Conservation (phyloP, 352 stramenopile species). For the Globisporangium alternatum region DNA sequence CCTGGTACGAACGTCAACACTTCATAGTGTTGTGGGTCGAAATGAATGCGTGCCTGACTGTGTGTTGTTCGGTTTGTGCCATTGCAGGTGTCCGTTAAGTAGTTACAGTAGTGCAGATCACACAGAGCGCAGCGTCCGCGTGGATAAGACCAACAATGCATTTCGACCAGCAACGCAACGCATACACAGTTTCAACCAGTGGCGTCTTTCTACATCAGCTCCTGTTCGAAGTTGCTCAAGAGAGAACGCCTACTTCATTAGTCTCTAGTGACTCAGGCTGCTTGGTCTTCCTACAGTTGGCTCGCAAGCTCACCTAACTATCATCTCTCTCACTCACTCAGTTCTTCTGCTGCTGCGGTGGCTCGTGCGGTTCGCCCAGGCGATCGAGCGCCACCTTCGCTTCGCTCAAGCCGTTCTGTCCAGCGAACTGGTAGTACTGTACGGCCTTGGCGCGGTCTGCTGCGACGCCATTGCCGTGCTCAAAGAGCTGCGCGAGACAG, state of each 20-base stretch:
- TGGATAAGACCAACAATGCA: constrained; percentile 2
- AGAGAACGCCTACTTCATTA: neutral
- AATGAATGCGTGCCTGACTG: neutral
- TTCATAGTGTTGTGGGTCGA: too few relatives aligned
- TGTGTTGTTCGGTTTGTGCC: neutral
- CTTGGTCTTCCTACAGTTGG: neutral
- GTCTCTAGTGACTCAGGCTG: neutral
- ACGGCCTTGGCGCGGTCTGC: constrained; percentile 57
- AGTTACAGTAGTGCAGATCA: constrained; percentile 11
- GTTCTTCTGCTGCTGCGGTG: constrained; percentile 16
- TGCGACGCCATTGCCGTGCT: constrained; percentile 48
- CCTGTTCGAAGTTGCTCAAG: neutral
- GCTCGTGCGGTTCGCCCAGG: constrained; percentile 41
- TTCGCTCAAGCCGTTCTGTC: constrained; percentile 47
- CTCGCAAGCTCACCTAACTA: neutral
- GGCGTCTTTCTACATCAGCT: neutral
- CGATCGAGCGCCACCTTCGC: constrained; percentile 50
- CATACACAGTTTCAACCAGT: neutral
- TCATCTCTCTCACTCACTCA: neutral
- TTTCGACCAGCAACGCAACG: neutral
- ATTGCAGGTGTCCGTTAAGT: constrained; percentile 15
- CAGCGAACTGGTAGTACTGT: constrained; percentile 74
- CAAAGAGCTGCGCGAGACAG: constrained; percentile 76
- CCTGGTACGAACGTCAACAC: constrained; percentile 34
- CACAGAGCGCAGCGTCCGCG: neutral